Percentiles rank a stretch among this genome's conserved stretches.
Conservation (phyloP, 495 filamentous ascomycete species). For the Pyrenopolyporus hunteri region DNA sequence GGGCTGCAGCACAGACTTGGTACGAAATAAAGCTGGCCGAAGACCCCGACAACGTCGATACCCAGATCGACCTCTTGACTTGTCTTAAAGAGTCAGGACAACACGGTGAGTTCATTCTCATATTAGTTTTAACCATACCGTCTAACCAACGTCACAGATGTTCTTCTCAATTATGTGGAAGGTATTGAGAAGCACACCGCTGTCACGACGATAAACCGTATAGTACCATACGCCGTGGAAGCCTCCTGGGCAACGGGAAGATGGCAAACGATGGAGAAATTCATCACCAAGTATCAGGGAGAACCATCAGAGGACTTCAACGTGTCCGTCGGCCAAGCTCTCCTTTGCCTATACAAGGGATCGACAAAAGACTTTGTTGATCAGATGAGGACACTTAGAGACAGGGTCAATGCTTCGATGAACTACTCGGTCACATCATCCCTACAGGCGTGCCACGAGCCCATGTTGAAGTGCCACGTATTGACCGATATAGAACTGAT, state of each 20-base stretch:
- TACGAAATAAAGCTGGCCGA: slow-evolving; percentile 87
- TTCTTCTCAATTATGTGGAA: slow-evolving; percentile 82
- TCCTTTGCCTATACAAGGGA: slow-evolving; percentile 67
- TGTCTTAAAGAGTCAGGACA: slow-evolving; percentile 93
- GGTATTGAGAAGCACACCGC: slow-evolving; percentile 64
- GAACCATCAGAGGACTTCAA: slow-evolving; percentile 76
- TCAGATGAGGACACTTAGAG: slow-evolving; percentile 67
- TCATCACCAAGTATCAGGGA: slow-evolving; percentile 60
- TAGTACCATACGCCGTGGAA: slow-evolving; percentile 83
- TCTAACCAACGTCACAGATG: slow-evolving; percentile 60
- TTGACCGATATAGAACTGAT: slow-evolving; percentile 87
- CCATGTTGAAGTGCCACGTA: slow-evolving; percentile 82
- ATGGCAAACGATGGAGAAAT: slow-evolving; percentile 76
- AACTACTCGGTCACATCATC: slow-evolving; percentile 76
- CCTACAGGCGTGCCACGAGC: slow-evolving; percentile 78
- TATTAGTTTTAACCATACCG: neutral
- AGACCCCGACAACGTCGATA: slow-evolving; percentile 73
- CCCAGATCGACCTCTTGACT: slow-evolving; percentile 81
- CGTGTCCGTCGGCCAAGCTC: slow-evolving; percentile 73
- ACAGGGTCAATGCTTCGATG: slow-evolving; percentile 73
- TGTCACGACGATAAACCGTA: slow-evolving; percentile 56
- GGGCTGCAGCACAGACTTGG: slow-evolving; percentile 98
- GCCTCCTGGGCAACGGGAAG: slow-evolving; percentile 86
- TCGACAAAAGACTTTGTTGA: slow-evolving; percentile 60
- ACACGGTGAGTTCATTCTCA: slow-evolving; percentile 65